Percentiles rank a stretch among this genome's conserved stretches.
These are phyloP conservation scores for Monosporozyma aquatica DNA, from an alignment of 805 yeast species.

Conservation along the genomic window DNA sequence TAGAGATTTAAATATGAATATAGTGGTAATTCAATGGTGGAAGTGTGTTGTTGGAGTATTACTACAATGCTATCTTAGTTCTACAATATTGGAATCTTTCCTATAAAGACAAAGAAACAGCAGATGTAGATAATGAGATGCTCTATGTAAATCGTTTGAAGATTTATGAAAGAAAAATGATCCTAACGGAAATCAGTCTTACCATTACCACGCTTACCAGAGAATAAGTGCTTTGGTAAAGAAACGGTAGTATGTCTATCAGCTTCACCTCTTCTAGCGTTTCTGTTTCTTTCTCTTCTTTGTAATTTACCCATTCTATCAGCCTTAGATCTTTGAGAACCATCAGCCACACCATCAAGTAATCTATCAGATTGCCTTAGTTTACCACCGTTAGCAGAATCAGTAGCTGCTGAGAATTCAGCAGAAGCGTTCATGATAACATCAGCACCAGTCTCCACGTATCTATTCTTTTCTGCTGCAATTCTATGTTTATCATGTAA, in stretches of 20 bases:
- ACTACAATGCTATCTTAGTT: neutral
- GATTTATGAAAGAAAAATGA: neutral
- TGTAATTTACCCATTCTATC: slow-evolving; percentile 80
- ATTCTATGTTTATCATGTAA: slow-evolving; percentile 45
- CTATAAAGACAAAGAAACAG: no score
- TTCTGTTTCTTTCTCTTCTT: slow-evolving; percentile 88
- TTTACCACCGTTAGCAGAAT: slow-evolving; percentile 32
- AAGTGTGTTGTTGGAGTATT: neutral
- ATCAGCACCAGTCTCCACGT: slow-evolving; percentile 64
- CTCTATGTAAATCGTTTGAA: no score
- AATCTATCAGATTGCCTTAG: slow-evolving; percentile 66
- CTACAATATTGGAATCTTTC: no score
- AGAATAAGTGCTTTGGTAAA: slow-evolving; percentile 86
- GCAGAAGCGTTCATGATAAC: slow-evolving; percentile 49
- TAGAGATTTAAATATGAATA: slow-evolving; percentile 1
- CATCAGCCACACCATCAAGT: slow-evolving; percentile 79
- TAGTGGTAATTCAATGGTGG: slow-evolving; percentile 1
- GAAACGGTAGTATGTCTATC: slow-evolving; percentile 84
- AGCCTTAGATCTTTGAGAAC: slow-evolving; percentile 71
- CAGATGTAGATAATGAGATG: no score
- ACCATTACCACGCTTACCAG: slow-evolving; percentile 96
- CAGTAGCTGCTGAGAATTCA: slow-evolving; percentile 27
- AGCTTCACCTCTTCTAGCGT: slow-evolving; percentile 90
- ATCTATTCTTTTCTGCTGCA: slow-evolving; percentile 32
- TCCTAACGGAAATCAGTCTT: slow-evolving; percentile 82